Base-by-base conservation (phyloP, 2,329 filamentous ascomycete genomes). In the Polytolypa hystricis region DNA sequence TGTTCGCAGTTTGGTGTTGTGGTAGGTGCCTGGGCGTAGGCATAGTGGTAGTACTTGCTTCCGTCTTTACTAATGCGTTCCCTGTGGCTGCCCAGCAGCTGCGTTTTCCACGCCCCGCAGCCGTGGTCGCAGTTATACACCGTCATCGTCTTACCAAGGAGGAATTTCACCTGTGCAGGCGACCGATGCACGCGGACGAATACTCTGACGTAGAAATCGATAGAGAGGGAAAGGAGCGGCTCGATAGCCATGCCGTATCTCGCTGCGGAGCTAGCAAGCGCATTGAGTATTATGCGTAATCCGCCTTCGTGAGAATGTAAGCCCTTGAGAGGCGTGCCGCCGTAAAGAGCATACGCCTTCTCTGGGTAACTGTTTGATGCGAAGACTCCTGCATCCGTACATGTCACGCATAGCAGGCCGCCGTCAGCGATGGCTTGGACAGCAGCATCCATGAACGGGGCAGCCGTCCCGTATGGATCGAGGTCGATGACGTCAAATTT, bases 401-500 rank as follows among this genome's bases (percentile, higher is more conserved):
- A 98, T 2, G 91, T 98, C 4, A 98, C 82, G 56, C 87, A 95
- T 4, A 98, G 71, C 26, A 98, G 69, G 3, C 91, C 91, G 1
- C 89, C 89, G 48, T 95, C 84, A 45, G 81, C 77, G 5, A 95
- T 73, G 1, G 84, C 77, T 60, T 95, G 87, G 6, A 98, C 69
- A 1, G 91, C 86, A 1, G 84, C 79, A 55, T 98, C 91, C 37
- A 98, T 72, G 58, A 98, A 98, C 1, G 84, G 83, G 7, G 84
- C 84, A 1, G 89, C 91, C 0, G 85, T 93, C 28, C 91, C 91
- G 51, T 98, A 98, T 0, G 91, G 91, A 56, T 98, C 91, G 19
- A 98, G 72, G 56, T 98, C 91, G 45, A 98, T 91, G 15, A 95
- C 87, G 57, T 96, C 84, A 57, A 93, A 98, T 50, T 73, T 77